Conservation (phyloP, 2,329 filamentous ascomycete genomes). For the Pezicula radicicola region DNA sequence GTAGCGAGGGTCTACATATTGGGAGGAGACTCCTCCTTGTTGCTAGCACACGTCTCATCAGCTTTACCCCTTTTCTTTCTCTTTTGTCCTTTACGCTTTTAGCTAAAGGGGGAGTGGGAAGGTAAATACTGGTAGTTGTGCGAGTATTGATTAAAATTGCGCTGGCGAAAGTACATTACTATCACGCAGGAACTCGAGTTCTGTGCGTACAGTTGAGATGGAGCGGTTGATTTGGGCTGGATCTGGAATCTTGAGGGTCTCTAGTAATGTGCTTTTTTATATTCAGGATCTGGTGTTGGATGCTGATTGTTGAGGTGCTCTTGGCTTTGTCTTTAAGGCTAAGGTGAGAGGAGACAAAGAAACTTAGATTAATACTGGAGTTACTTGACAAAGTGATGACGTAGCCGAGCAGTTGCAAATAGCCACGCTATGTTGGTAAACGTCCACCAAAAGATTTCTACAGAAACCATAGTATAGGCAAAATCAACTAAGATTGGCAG, state of each 20-base stretch:
- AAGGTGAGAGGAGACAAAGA: too few species aligned
- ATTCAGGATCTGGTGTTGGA: too few species aligned
- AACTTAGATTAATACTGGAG: too few species aligned
- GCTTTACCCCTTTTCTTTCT: neutral
- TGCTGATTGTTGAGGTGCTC: too few species aligned
- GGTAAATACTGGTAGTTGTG: slow-evolving; percentile 28
- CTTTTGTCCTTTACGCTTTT: neutral
- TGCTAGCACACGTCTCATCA: slow-evolving; percentile 5
- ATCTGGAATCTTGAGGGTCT: slow-evolving; percentile 19
- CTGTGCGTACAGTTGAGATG: slow-evolving; percentile 20
- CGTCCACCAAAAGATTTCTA: too few species aligned
- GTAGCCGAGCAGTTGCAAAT: too few species aligned
- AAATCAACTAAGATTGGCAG: too few species aligned
- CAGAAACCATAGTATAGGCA: too few species aligned
- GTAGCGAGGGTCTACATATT: slow-evolving; percentile 26
- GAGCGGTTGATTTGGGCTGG: slow-evolving; percentile 24
- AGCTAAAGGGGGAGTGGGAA: neutral
- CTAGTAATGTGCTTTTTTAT: too few species aligned
- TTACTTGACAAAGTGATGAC: too few species aligned
- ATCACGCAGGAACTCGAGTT: slow-evolving; percentile 29
- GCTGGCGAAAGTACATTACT: slow-evolving; percentile 22
- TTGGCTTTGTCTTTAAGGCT: too few species aligned
- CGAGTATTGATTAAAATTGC: slow-evolving; percentile 30
- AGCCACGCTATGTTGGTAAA: too few species aligned
- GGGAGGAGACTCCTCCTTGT: slow-evolving; percentile 19